Evolutionary conservation across 2,329 filamentous ascomycete genomes (phyloP).

Genomic region (Eutypa lata): DNA sequence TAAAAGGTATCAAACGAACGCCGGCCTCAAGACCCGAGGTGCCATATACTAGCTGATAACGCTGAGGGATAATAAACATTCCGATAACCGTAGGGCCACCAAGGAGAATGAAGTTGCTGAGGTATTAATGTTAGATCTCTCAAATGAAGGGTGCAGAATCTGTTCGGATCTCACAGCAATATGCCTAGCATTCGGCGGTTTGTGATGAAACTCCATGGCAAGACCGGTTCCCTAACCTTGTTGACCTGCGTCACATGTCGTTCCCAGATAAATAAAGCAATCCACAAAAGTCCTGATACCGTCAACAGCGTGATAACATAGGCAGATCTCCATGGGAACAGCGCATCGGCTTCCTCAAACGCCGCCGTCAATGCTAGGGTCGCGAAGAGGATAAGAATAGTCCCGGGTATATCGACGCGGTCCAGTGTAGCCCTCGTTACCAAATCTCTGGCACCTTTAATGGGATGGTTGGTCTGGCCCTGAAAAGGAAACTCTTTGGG

Average conservation of each 20-base stretch:
- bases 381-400: constrained; percentile 13
- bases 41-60: constrained; percentile 17
- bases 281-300: constrained; percentile 13
- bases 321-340: constrained; percentile 17
- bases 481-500: constrained; percentile 9
- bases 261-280: constrained; percentile 13
- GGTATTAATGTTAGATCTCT: background rate
- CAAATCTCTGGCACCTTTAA: background rate
- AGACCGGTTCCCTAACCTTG: constrained; percentile 11
- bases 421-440: background rate
- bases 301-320: constrained; percentile 18
- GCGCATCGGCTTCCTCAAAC: constrained; percentile 17
- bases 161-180: constrained; percentile 9
- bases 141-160: background rate
- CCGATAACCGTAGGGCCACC: constrained; percentile 8
- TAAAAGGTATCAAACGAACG: constrained; percentile 16
- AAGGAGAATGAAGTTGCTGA: constrained; percentile 10
- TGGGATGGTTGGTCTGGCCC: background rate
- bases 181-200: constrained; percentile 17
- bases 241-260: constrained; percentile 11
- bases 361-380: constrained; percentile 10
- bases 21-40: constrained; percentile 14
- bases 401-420: constrained; percentile 15
- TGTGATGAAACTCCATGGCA: constrained; percentile 16
- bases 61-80: constrained; percentile 14